phyloP scores from a whole-genome alignment of 2,329 filamentous ascomycete genomes.

The Talaromyces amestolkiae region DNA sequence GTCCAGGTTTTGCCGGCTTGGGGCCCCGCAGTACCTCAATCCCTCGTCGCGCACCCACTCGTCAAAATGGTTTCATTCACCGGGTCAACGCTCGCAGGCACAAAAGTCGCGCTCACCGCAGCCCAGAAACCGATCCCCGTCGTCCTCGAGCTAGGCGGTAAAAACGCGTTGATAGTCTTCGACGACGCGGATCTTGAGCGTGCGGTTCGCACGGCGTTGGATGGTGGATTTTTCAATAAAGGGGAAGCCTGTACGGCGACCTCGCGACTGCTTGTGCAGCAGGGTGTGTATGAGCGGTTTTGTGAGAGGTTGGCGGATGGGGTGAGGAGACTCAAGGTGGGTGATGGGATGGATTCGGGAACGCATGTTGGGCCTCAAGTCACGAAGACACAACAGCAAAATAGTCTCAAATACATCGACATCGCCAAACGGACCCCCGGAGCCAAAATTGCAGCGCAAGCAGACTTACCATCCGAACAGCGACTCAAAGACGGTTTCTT shows the following conservation, averaged over 20 bases:
- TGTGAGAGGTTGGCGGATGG: background rate
- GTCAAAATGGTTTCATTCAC: background rate
- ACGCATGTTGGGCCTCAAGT: background rate
- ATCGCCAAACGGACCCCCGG: background rate
- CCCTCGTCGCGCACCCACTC: background rate
- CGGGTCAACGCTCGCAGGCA: background rate
- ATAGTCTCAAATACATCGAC: background rate
- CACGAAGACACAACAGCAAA: background rate
- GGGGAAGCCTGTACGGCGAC: background rate
- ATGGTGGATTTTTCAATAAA: background rate
- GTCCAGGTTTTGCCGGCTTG: background rate
- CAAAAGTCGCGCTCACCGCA: background rate
- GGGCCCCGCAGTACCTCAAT: background rate
- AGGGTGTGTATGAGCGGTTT: background rate
- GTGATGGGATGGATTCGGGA: background rate
- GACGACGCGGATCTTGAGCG: background rate
- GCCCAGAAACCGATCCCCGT: background rate
- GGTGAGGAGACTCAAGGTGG: background rate
- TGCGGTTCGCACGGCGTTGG: background rate
- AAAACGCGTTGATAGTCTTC: background rate
- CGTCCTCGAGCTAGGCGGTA: background rate
- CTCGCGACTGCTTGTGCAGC: background rate
- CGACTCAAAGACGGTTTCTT: background rate
- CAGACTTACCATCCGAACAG: background rate
- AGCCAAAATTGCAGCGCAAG: background rate